Conservation (phyloP, 176 grass and related monocot genomes). For the Eremochloa ophiuroides region DNA sequence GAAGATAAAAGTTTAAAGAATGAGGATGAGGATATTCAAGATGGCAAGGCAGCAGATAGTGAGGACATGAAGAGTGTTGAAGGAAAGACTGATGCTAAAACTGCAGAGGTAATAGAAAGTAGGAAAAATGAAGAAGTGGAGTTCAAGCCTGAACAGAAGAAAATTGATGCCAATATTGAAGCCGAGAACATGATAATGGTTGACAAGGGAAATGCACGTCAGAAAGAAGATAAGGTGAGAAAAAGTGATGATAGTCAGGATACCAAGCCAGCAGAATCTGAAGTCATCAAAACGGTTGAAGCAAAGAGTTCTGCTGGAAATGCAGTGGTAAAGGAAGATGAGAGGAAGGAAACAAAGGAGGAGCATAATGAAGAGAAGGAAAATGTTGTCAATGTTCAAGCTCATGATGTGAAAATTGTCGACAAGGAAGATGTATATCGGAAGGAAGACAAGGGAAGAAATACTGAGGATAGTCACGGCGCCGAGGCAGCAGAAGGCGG, state of each 20-base stretch:
- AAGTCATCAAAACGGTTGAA: background rate
- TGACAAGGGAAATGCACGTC: background rate
- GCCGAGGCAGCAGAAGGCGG: background rate
- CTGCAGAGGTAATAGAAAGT: background rate
- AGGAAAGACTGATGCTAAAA: slow-evolving; percentile 1
- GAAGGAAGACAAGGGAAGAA: background rate
- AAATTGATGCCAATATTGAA: background rate
- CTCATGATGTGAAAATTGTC: background rate
- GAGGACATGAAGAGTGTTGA: slow-evolving; percentile 24
- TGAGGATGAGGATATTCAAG: background rate
- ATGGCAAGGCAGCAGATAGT: background rate
- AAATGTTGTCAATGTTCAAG: background rate
- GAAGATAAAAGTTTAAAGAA: background rate
- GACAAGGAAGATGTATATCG: background rate
- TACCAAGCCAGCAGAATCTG: background rate
- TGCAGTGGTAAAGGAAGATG: background rate
- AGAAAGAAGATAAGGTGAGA: background rate
- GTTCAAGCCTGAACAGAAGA: background rate
- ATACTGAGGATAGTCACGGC: background rate
- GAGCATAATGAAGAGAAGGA: background rate
- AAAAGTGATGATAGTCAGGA: background rate
- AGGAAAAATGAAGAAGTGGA: slow-evolving; percentile 12
- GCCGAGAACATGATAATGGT: background rate
- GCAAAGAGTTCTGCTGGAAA: background rate
- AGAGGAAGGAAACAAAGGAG: background rate